Evolutionary conservation across 495 filamentous ascomycete species (phyloP).

Genomic region (Chaetomidium leptoderma): DNA sequence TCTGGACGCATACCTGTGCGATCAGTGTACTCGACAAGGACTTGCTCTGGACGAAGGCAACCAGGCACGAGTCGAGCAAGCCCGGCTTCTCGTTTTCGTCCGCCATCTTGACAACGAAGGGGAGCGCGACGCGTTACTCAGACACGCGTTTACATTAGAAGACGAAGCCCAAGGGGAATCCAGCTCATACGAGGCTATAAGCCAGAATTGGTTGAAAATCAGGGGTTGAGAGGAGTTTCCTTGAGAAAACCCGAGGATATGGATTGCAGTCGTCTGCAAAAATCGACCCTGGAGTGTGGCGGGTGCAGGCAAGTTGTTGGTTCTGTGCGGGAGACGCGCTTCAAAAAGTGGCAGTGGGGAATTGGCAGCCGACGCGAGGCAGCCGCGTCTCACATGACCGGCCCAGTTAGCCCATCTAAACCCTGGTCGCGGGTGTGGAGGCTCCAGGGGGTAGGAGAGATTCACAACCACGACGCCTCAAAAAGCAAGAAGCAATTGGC

Average conservation of each 20-base stretch:
- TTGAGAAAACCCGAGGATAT: background rate
- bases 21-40: constrained; percentile 40
- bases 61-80: constrained; percentile 38
- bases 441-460: background rate
- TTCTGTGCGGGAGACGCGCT: constrained; percentile 21
- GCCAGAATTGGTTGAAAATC: background rate
- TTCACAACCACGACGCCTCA: background rate
- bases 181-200: background rate
- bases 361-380: constrained; percentile 24
- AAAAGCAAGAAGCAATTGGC: background rate
- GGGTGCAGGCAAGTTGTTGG: constrained; percentile 8
- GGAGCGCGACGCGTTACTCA: constrained; percentile 18
- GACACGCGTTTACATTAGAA: constrained; percentile 12
- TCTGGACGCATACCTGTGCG: constrained; percentile 38
- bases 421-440: constrained; percentile 6
- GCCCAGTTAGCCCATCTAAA: constrained; percentile 18
- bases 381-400: constrained; percentile 32
- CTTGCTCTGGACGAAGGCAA: constrained; percentile 46
- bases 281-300: background rate
- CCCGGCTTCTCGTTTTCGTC: constrained; percentile 22
- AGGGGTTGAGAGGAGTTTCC: background rate
- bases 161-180: background rate
- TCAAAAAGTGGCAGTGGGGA: constrained; percentile 20
- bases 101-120: constrained; percentile 37
- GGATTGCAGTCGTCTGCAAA: background rate